Evolutionary conservation across 352 stramenopile species (phyloP).

Genomic region (Halophytophthora polymorphica): DNA sequence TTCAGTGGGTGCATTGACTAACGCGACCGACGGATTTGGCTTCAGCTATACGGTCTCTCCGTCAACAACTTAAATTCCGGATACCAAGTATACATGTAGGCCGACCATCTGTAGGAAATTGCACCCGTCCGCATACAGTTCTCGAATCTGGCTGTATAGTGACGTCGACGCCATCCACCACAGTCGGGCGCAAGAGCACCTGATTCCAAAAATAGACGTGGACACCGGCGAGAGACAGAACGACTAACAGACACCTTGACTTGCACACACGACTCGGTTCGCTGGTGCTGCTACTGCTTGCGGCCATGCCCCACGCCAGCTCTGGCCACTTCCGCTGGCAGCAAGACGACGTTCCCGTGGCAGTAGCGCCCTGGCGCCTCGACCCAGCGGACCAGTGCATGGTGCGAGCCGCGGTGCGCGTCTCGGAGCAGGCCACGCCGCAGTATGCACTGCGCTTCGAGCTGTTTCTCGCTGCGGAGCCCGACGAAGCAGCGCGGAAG

Average conservation of each 20-base stretch:
- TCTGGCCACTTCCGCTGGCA: slow-evolving; percentile 20
- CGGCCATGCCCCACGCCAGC: slow-evolving; percentile 3
- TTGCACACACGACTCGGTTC: not conserved
- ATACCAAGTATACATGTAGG: too few species aligned
- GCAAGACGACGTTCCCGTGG: slow-evolving; percentile 11
- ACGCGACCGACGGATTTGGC: too few species aligned
- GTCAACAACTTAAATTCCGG: too few species aligned
- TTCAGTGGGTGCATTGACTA: too few species aligned
- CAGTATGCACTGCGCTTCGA: slow-evolving; percentile 47
- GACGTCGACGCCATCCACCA: not conserved
- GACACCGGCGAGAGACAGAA: not conserved
- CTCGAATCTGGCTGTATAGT: too few species aligned
- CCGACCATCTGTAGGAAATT: too few species aligned
- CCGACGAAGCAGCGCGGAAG: not conserved
- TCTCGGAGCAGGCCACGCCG: slow-evolving; percentile 34
- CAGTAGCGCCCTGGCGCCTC: slow-evolving; percentile 22
- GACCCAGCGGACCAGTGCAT: slow-evolving; percentile 17
- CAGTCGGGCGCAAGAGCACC: not conserved
- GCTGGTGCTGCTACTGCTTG: slow-evolving; percentile 6
- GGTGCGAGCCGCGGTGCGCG: slow-evolving; percentile 16
- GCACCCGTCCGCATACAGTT: too few species aligned
- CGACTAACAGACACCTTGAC: not conserved
- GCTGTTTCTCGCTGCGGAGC: slow-evolving; percentile 2
- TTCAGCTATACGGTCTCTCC: too few species aligned
- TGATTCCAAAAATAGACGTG: not conserved